Percentiles rank a stretch among this genome's conserved stretches.
These are phyloP conservation scores for Aspergillus fijiensis DNA, from an alignment of 2,329 filamentous ascomycete species.

Conservation along the genomic window DNA sequence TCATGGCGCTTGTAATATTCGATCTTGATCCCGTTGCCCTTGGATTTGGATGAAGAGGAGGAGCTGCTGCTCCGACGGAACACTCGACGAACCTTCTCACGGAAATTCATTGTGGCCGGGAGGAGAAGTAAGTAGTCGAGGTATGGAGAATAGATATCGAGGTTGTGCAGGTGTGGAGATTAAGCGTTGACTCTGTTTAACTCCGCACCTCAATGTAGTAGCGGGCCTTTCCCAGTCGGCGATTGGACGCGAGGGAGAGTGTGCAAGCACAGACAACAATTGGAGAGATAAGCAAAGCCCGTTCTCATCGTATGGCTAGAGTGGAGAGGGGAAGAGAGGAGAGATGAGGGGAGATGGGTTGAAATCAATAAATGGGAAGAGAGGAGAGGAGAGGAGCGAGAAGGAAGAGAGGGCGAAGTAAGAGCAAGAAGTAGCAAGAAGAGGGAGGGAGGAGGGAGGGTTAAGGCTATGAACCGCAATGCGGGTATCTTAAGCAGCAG, in stretches of 20 bases:
- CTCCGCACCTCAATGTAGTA: slow-evolving; percentile 27
- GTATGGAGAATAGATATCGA: slow-evolving; percentile 3
- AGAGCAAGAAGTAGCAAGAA: slow-evolving; percentile 1
- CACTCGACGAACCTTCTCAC: slow-evolving; percentile 38
- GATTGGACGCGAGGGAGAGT: slow-evolving; percentile 29
- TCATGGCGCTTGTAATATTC: slow-evolving; percentile 51
- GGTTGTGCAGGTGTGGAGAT: slow-evolving; percentile 1
- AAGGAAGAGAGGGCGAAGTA: slow-evolving; percentile 6
- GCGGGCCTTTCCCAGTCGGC: slow-evolving; percentile 28
- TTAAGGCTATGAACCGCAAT: background rate
- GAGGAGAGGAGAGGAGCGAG: slow-evolving; percentile 6
- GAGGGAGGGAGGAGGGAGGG: background rate
- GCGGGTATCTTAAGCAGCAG: slow-evolving; percentile 3
- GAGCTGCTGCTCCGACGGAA: slow-evolving; percentile 29
- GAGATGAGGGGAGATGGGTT: slow-evolving; percentile 2
- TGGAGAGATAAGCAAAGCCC: slow-evolving; percentile 16
- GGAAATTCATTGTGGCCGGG: slow-evolving; percentile 36
- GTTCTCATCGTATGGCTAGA: slow-evolving; percentile 30
- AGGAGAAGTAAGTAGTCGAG: slow-evolving; percentile 2
- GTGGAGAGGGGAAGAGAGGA: slow-evolving; percentile 3
- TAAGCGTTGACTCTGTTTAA: slow-evolving; percentile 16
- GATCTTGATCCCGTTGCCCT: slow-evolving; percentile 41
- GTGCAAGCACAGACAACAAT: slow-evolving; percentile 36
- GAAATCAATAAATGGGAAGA: background rate
- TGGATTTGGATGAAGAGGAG: slow-evolving; percentile 18